Evolutionary conservation across 192 early-diverging fungal species (phyloP), one percentile per base, ranked within the genome.

Genomic region (Backusella tarrabulga): DNA sequence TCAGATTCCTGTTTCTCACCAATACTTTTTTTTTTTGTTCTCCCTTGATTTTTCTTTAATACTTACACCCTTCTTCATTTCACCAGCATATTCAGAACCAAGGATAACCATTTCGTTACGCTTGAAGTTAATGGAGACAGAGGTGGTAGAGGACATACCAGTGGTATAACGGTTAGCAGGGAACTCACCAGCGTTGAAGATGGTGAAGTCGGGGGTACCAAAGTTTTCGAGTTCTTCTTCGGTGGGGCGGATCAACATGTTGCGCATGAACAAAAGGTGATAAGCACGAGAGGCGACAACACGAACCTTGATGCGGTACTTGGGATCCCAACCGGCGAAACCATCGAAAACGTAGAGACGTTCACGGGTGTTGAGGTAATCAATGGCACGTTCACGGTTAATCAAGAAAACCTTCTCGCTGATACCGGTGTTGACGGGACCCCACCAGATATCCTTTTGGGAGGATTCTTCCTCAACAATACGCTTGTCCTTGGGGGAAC

Each of bases 11-110:
- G 50, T 52, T 19, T 3, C 50, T 52, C 50, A 52, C 52, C 19
- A 21, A 38, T 38, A 38, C 6, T 54, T 54, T 14, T 42, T 0
- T 12, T 42, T 44, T 15, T 44, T 9, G 0, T 70, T 42, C 12
- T 29, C 17, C 34, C 36, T 88, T 80, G 96, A 97, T 95, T 96
- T 80, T 97, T 97, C 95, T 96, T 44, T 44, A 75, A 66, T 38
- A 86, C 84, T 81, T 79, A 92, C 86, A 83, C 97, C 97, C 92
- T 99, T 99, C 89, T 99, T 99, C 97, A 99, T 99, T 87, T 99
- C 97, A 73, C 97, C 97, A 72, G 97, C 97, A 77, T 99, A 99
- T 86, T 98, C 94, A 75, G 96, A 96, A 67, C 97, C 97, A 46
- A 99, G 88, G 70, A 99, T 99, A 46, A 99, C 94, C 97, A 99